phyloP scores from a whole-genome alignment of 1,284 basidiomycete species.

The Trichosporon ovoides region DNA sequence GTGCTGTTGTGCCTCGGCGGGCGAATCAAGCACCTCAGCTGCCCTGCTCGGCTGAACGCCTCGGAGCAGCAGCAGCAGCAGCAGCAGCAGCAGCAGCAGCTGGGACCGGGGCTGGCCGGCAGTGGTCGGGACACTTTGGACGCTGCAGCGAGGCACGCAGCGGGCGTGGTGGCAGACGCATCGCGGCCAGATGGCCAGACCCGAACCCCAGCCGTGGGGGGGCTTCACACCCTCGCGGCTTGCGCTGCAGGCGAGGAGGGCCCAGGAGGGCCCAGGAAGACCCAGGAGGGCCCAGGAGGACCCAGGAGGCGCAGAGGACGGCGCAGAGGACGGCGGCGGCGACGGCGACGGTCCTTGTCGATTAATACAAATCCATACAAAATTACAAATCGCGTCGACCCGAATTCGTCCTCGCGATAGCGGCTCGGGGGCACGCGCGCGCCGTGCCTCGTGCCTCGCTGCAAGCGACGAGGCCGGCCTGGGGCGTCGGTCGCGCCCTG shows the following conservation, averaged over 20 bases:
- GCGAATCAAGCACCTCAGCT: too few relatives aligned
- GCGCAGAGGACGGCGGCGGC: background rate
- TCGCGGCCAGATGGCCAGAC: background rate
- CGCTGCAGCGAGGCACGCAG: background rate
- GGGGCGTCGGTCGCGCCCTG: background rate
- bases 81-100: too few relatives aligned
- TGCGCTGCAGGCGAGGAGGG: background rate
- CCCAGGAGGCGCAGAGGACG: background rate
- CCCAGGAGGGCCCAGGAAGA: background rate
- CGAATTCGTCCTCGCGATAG: background rate
- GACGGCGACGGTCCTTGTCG: background rate
- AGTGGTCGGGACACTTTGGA: background rate
- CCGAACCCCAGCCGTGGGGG: too few relatives aligned
- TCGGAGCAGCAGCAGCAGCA: too few relatives aligned
- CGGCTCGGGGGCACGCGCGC: background rate
- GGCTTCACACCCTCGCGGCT: too few relatives aligned
- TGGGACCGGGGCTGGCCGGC: constrained; percentile 1
- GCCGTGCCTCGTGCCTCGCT: constrained; percentile 4
- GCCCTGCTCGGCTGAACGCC: too few relatives aligned
- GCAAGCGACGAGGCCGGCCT: background rate
- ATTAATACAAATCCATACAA: background rate
- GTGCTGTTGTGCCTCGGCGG: too few relatives aligned
- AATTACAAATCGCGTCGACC: background rate
- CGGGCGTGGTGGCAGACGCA: background rate
- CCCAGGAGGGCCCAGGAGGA: background rate